Evolutionary conservation across 164 flowering plant species (phyloP), one percentile per base, ranked within the genome.

Genomic region (Nymphaea colorata): DNA sequence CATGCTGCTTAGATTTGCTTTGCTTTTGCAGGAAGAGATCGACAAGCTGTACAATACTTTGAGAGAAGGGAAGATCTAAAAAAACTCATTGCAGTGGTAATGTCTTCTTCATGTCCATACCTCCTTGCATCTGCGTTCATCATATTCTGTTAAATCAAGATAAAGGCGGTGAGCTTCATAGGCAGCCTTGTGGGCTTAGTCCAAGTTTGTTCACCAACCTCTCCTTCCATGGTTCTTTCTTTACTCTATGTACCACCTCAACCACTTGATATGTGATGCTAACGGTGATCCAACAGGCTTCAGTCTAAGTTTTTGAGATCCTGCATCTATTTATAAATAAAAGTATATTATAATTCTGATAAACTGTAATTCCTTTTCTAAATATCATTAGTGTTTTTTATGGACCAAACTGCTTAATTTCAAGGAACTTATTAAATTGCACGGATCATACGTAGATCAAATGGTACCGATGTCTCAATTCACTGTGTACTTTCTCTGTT

Each of bases 21-120:
- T 61, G 63, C 16, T 55, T 61, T 61, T 61, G 63, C 63, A 61
- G 63, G 63, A n/a, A 61, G 63, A 61, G 2, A 61, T 61, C 41
- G 63, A 61, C 16, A 61, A n/a, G n/a, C 41, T 61, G 63, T 61
- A 61, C n/a, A 47, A 47, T 47, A 47, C 7, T 47, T 47, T 47
- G 55, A 47, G 3, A 12, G 55, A 47, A 47, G 55, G 55, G 55
- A 47, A 47, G 55, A 47, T 47, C 12, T 47, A 12, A 47, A n/a
- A n/a, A n/a, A 47, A 6, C 55, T 47, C 55, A 7, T 5, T 6
- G 55, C 11, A 47, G 55, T 47, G 55, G 55, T 7, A 47, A 47
- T 47, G 12, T 4, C 55, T 47, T 47, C 7, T 47, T 47, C 12
- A 6, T 7, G 7, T 47, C 7, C 55, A 6, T 47, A 47, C 7